A percentile compares a stretch with the other conserved stretches of the same genome.
These are phyloP conservation scores for Plasmodium reichenowi DNA, from an alignment of 169 alveolate genomes.

Conservation along the genomic window DNA sequence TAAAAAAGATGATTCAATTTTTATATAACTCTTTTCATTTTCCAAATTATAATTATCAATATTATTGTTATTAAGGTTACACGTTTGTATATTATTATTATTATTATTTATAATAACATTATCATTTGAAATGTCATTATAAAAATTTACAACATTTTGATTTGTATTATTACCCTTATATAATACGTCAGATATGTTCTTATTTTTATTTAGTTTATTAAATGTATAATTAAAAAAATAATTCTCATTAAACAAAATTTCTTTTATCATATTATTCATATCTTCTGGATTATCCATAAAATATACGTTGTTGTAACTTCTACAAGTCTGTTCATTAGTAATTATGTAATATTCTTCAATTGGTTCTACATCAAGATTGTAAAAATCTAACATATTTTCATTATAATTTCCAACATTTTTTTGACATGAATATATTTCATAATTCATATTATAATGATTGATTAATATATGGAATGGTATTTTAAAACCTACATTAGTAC, in stretches of 20 bases:
- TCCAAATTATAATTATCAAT: too few relatives aligned
- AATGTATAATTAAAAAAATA: conserved; percentile 69
- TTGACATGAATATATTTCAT: background rate
- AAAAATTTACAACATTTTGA: too few relatives aligned
- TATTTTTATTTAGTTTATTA: conserved; percentile 32
- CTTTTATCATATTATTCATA: conserved; percentile 33
- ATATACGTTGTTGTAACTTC: conserved; percentile 9
- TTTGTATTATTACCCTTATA: conserved; percentile 1
- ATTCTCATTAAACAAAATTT: conserved; percentile 55
- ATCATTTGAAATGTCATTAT: conserved; percentile 4
- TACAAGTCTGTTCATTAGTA: conserved; percentile 18
- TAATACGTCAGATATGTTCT: conserved; percentile 12
- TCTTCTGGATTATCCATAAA: conserved; percentile 1
- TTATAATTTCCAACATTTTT: background rate
- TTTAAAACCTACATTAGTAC: conserved; percentile 18
- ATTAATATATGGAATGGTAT: conserved; percentile 32
- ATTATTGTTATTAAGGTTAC: too few relatives aligned
- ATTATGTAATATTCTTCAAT: conserved; percentile 22
- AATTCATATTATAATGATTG: conserved; percentile 24
- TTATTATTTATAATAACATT: background rate
- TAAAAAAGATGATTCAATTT: background rate
- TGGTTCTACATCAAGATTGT: background rate
- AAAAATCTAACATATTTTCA: background rate
- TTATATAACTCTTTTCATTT: background rate
- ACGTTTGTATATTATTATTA: too few relatives aligned